phyloP scores from a whole-genome alignment of 208 protist genomes.

The Acanthamoeba rhysodes region DNA sequence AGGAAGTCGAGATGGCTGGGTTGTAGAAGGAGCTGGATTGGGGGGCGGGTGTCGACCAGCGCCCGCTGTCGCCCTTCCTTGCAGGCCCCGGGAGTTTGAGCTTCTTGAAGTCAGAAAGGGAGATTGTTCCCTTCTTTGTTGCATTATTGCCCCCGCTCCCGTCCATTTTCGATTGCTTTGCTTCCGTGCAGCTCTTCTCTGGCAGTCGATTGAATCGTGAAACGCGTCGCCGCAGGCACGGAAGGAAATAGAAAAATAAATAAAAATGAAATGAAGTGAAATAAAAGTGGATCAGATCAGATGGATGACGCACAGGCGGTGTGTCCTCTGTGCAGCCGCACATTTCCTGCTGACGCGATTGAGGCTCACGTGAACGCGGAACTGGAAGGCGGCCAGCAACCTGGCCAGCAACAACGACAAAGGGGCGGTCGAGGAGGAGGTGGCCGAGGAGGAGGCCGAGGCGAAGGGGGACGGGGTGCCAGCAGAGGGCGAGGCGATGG shows the following conservation, averaged over 20 bases:
- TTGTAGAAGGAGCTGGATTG: constrained; percentile 43
- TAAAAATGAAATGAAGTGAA: not conserved
- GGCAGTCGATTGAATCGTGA: too few species aligned
- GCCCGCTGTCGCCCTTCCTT: constrained; percentile 42
- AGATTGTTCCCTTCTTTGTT: not conserved
- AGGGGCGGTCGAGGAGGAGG: not conserved
- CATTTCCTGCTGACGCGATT: not conserved
- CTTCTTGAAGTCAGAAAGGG: not conserved
- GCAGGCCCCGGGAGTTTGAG: not conserved
- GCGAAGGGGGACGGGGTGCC: not conserved
- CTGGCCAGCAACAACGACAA: not conserved
- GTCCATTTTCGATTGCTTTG: not conserved
- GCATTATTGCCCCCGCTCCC: not conserved
- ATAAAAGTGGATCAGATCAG: not conserved
- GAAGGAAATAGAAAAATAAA: not conserved
- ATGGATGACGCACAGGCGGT: not conserved
- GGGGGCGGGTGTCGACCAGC: constrained; percentile 23
- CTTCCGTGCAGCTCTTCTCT: too few species aligned
- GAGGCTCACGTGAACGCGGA: constrained; percentile 59
- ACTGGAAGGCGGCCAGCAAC: not conserved
- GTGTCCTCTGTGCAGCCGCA: constrained; percentile 10
- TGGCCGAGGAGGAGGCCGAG: not conserved
- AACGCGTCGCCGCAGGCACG: too few species aligned
- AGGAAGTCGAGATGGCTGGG: not conserved
- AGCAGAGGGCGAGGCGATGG: not conserved